Base-by-base conservation (phyloP, 192 early-diverging fungal genomes). In the Podila horticola region DNA sequence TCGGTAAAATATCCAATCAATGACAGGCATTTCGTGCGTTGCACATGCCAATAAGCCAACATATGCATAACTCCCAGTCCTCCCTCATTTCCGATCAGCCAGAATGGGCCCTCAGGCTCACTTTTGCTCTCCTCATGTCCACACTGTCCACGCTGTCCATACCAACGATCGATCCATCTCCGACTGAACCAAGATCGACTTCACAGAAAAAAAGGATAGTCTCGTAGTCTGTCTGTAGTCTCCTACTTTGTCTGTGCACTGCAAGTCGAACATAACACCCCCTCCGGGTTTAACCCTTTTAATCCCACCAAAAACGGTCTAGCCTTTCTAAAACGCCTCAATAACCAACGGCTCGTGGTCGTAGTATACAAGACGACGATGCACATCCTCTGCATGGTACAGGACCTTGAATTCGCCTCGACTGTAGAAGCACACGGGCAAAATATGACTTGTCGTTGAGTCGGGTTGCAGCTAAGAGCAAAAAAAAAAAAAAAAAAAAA, bases 321-420 rank as follows among this genome's bases (percentile, higher is more conserved):
- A 17, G 55, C 57, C 9, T 24, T 19, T 64, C 38, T 57, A 76
- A 69, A 85, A 58, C 26, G 70, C 84, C 41, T 85, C 84, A 55
- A 85, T 74, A 13, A 83, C 71, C 62, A 85, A 70, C 30, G 84
- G 84, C 50, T 90, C 87, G 62, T 86, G 83, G 61, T 88, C 89
- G 75, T 86, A 88, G 62, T 85, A 84, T 4, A 86, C 77, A 30
- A 84, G 58, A 17, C 87, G 81, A 11, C 86, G 82, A 62, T 76
- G 71, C 24, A 90, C 86, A 68, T 90, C 87, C 59, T 90, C 86
- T 28, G 83, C 86, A 58, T 90, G 89, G 63, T 87, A 88, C 5
- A 90, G 68, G 24, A 90, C 81, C 67, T 88, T 84, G 69, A 83
- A 90, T 60, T 87, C 77, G 59, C 89, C 89, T 34, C 85, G 74